These are phyloP conservation scores for Cucumis melo DNA, from an alignment of 306 rosid species.

Conservation along the genomic window DNA sequence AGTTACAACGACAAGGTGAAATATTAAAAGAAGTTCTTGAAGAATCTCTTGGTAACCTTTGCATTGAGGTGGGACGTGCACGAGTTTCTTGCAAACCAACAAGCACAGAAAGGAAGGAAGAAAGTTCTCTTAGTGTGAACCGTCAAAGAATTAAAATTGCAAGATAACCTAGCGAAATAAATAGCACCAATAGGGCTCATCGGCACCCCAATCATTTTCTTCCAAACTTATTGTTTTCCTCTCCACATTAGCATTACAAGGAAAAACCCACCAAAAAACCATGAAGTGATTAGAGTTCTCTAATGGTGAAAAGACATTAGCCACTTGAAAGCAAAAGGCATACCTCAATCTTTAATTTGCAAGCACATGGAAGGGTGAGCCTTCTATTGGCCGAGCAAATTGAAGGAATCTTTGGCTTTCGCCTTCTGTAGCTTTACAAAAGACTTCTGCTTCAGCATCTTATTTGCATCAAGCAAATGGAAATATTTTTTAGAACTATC, in stretches of 20 bases:
- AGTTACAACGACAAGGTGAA: not conserved
- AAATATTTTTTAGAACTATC: not conserved
- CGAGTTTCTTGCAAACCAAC: not conserved
- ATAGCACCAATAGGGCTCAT: not conserved
- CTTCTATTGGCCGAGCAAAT: not conserved
- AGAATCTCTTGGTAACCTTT: not conserved
- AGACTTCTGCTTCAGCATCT: constrained; percentile 3
- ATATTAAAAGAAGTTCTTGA: not conserved
- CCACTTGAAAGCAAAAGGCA: not conserved
- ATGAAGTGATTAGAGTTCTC: not conserved
- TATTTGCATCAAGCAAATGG: not conserved
- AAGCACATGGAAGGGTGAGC: not conserved
- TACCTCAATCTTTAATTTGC: constrained; percentile 2
- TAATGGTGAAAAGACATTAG: not conserved
- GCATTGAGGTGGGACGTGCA: not conserved
- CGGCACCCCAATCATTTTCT: not conserved
- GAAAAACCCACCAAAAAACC: not conserved
- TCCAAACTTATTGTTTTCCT: not conserved
- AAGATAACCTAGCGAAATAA: not conserved
- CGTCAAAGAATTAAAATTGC: not conserved
- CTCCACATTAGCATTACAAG: not conserved
- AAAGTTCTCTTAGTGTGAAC: not conserved
- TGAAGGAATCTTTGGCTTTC: constrained; percentile 4
- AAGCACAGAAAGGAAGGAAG: not conserved
- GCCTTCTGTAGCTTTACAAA: not conserved